Percentiles rank a stretch among this genome's conserved stretches.
phyloP scores from a whole-genome alignment of 768 basidiomycete genomes.

The Pleurotus salmoneostramineus region DNA sequence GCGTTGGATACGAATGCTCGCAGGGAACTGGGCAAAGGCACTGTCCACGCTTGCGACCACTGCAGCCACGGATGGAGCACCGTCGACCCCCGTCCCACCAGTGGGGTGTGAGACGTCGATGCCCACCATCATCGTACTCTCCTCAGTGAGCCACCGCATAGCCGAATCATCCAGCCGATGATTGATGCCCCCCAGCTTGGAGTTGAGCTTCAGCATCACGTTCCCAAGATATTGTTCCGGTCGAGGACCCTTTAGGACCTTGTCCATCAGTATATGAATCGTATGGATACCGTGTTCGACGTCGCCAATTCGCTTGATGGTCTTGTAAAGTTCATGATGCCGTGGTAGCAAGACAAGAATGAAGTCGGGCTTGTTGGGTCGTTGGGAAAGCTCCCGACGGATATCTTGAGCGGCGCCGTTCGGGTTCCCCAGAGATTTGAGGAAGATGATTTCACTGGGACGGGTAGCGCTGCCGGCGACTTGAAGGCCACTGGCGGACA shows the following conservation, averaged over 20 bases:
- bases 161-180: conserved; percentile 44
- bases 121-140: conserved; percentile 79
- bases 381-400: conserved; percentile 16
- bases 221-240: conserved; percentile 83
- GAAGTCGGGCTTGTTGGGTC: conserved; percentile 50
- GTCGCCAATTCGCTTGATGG: conserved; percentile 78
- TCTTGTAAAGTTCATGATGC: conserved; percentile 77
- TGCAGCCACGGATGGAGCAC: conserved; percentile 80
- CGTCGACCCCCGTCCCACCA: conserved; percentile 56
- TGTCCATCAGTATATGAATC: conserved; percentile 61
- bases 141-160: conserved; percentile 61
- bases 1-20: conserved; percentile 64
- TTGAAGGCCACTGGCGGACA: conserved; percentile 31
- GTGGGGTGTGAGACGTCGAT: conserved; percentile 79
- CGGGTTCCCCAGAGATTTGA: conserved; percentile 33
- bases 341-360: conserved; percentile 66
- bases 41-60: conserved; percentile 76
- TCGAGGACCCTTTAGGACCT: conserved; percentile 52
- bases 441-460: not conserved
- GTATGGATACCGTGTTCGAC: conserved; percentile 70
- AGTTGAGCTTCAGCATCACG: conserved; percentile 77
- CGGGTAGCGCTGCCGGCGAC: not conserved
- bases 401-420: conserved; percentile 28
- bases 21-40: conserved; percentile 73
- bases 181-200: conserved; percentile 79